Conservation (phyloP, 2,329 filamentous ascomycete species). For the Phyllosticta citribraziliensis region DNA sequence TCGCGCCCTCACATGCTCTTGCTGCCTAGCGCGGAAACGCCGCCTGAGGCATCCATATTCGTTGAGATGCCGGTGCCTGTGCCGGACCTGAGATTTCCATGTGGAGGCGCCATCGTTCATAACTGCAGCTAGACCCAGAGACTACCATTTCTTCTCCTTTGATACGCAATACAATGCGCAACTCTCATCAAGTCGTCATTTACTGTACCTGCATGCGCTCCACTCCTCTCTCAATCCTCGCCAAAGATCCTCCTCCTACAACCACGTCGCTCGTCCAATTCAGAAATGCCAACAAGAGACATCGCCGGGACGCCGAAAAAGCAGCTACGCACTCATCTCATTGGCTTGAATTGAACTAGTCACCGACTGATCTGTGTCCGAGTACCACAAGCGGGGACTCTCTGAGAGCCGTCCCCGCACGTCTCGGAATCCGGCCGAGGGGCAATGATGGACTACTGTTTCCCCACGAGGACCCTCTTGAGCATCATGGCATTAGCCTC, state of each 20-base stretch:
- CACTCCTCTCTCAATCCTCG: too few species aligned
- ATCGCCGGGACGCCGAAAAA: background rate
- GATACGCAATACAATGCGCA: too few species aligned
- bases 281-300: too few species aligned
- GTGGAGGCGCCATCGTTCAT: too few species aligned
- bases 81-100: too few species aligned
- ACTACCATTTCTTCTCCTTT: too few species aligned
- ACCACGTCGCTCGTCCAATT: too few species aligned
- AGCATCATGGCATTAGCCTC: background rate
- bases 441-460: background rate
- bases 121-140: too few species aligned
- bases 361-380: background rate
- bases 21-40: background rate
- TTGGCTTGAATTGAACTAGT: background rate
- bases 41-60: background rate
- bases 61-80: background rate
- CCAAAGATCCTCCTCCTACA: too few species aligned
- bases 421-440: background rate
- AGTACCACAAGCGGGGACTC: background rate
- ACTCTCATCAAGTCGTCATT: too few species aligned
- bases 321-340: background rate
- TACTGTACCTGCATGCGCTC: too few species aligned
- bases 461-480: background rate
- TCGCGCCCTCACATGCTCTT: constrained; percentile 1
- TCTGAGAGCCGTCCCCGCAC: background rate